Base-by-base conservation (phyloP, 1,284 basidiomycete genomes). In the Leccinum fallax region DNA sequence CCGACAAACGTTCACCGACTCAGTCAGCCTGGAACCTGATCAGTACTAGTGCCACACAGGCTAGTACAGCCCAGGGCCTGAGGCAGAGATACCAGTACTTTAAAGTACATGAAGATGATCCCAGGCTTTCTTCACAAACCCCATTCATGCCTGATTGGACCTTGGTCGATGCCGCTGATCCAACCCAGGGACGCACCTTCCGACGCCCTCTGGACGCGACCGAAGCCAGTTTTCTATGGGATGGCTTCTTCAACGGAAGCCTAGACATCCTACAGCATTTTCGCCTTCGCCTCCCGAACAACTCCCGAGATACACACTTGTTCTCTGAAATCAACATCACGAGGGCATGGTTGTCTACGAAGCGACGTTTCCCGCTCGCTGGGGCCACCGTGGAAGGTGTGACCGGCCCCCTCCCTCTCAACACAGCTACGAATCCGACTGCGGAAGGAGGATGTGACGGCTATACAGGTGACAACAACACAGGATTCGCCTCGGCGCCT, bases 261-360 rank as follows among this genome's bases (percentile, higher is more conserved):
- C 53, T 66, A 10, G 69, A 69, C 32, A 60, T 7, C 30, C 1
- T 68, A 5, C 60, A 60, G 4, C 62, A 69, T 34, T 38, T 54
- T 46, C 43, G 62, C 28, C 38, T 69, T 7, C 54, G 28, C n/a
- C 58, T 67, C 16, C 32, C 52, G 6, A 56, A 69, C 15, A 16
- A 30, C 7, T 9, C 51, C 26, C 55, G 19, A 15, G 68, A 71
- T n/a, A 52, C 36, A 13, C n/a, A 54, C 6, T 4, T 69, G 1
- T 66, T 70, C 40, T 66, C 69, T 0, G 52, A 58, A 5, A 30
- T 19, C 8, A 71, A 69, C 21, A 55, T 69, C 21, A 26, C 28
- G 13, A 61, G 43, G 30, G 59, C 68, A 1, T 69, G 68, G 69
- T 0, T 69, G 9, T 69, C 69, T 30, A 60, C 64, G 0, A 69